Evolutionary conservation across 805 yeast genomes (phyloP), one percentile per base, ranked within the genome.

Genomic region (Torulaspora microellipsoides): DNA sequence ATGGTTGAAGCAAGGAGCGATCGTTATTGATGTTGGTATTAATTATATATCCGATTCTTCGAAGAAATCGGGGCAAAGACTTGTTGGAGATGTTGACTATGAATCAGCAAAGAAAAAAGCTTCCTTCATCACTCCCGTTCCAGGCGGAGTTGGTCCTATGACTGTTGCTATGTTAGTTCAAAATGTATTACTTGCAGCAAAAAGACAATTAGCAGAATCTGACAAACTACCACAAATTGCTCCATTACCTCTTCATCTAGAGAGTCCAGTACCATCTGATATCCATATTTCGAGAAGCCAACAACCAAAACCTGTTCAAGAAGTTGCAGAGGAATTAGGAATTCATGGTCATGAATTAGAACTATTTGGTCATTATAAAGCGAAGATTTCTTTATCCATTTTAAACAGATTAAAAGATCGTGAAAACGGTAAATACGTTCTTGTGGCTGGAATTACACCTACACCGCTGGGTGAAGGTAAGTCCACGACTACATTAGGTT

Each of bases 121-220:
- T 4, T 71, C 81, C 7, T 77, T 75, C 55, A 77, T 93, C 50
- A 90, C 98, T 5, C 99, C 99, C 13, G 99, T 91, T 43, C 99
- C 99, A 27, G 98, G 98, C 62, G 98, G 98, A 56, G 98, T 91
- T 50, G 99, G 99, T 32, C 99, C 99, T 52, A 91, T 91, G 98
- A 91, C 99, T 23, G 97, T 91, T 37, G 96, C 96, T 32, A 89
- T 90, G 96, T 78, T 91, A 48, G 77, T 90, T 49, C 77, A 83
- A 52, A 91, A 93, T 60, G 91, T 91, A 9, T 72, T 81, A 45
- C 75, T 77, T 52, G 87, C 96, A 40, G 95, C 98, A 15, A 73
- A 83, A 56, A 69, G 76, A 42, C 78, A 74, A 58, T 73, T 65
- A 40, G 58, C 55, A 25, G 60, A 61, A 28, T 46, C 46, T n/a